Evolutionary conservation across 495 filamentous ascomycete species (phyloP).

Genomic region (Choiromyces venosus): DNA sequence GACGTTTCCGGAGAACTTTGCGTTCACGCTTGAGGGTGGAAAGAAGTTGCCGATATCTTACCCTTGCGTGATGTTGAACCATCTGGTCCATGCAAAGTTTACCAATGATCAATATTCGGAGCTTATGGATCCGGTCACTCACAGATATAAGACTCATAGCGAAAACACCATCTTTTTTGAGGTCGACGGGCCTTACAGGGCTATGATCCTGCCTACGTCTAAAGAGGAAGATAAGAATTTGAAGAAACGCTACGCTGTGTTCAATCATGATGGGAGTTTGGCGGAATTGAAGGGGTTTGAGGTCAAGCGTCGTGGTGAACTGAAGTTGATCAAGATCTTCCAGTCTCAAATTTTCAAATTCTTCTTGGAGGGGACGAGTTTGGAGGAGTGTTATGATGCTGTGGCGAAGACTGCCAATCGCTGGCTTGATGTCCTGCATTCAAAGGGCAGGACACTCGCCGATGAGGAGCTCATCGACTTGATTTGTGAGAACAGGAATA

Average conservation of each 20-base stretch:
- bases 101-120: constrained; percentile 98
- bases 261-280: constrained; percentile 93
- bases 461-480: constrained; percentile 97
- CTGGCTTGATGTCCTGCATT: constrained; percentile 91
- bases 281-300: constrained; percentile 99
- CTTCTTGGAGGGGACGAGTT: constrained; percentile 82
- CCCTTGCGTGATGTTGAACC: constrained; percentile 98
- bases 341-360: constrained; percentile 99
- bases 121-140: constrained; percentile 67
- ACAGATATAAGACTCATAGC: constrained; percentile 89
- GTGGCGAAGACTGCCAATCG: constrained; percentile 93
- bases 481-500: constrained; percentile 97
- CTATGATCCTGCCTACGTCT: constrained; percentile 94
- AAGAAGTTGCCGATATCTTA: constrained; percentile 95
- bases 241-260: constrained; percentile 98
- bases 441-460: constrained; percentile 75
- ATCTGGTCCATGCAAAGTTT: constrained; percentile 88
- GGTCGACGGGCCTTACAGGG: constrained; percentile 93
- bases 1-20: constrained; percentile 94
- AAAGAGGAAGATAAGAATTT: constrained; percentile 99
- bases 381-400: constrained; percentile 81
- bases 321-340: constrained; percentile 99
- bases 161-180: constrained; percentile 99
- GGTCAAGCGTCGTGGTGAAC: constrained; percentile 92
- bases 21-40: constrained; percentile 86